Evolutionary conservation across 352 stramenopile species (phyloP).

Genomic region (Paralagenidium karlingii): DNA sequence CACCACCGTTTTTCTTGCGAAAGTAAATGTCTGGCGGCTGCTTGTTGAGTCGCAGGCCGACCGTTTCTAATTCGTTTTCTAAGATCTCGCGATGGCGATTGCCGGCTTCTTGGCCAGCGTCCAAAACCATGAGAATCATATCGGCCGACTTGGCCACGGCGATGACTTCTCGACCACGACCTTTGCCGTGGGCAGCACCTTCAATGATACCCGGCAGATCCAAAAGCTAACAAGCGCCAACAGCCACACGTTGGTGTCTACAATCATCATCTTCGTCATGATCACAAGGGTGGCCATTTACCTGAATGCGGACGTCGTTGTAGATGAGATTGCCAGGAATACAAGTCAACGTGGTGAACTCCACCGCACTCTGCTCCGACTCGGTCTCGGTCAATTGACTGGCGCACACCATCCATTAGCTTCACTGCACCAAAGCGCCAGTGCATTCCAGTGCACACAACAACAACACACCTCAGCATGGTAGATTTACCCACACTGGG

Average conservation of each 20-base stretch:
- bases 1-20: conserved; percentile 89
- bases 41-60: conserved; percentile 97
- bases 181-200: conserved; percentile 95
- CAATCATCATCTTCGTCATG: neutral
- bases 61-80: conserved; percentile 96
- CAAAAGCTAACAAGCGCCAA: conserved; percentile 66
- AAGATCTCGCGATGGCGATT: conserved; percentile 95
- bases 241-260: neutral
- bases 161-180: conserved; percentile 97
- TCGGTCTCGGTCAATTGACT: conserved; percentile 94
- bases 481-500: conserved; percentile 84
- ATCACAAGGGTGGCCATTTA: conserved; percentile 9
- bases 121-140: conserved; percentile 99
- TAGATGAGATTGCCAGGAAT: conserved; percentile 96
- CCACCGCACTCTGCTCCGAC: conserved; percentile 93
- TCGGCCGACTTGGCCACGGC: conserved; percentile 97
- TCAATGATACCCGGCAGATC: conserved; percentile 99
- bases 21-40: conserved; percentile 95
- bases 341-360: conserved; percentile 98
- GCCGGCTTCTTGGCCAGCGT: conserved; percentile 96
- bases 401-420: no score
- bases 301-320: conserved; percentile 94
- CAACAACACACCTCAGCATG: conserved; percentile 43
- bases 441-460: neutral
- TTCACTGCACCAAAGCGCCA: neutral